A percentile compares a stretch with the other conserved stretches of the same genome.
phyloP scores from a whole-genome alignment of 2,329 filamentous ascomycete species.

The Tolypocladium ophioglossoides region DNA sequence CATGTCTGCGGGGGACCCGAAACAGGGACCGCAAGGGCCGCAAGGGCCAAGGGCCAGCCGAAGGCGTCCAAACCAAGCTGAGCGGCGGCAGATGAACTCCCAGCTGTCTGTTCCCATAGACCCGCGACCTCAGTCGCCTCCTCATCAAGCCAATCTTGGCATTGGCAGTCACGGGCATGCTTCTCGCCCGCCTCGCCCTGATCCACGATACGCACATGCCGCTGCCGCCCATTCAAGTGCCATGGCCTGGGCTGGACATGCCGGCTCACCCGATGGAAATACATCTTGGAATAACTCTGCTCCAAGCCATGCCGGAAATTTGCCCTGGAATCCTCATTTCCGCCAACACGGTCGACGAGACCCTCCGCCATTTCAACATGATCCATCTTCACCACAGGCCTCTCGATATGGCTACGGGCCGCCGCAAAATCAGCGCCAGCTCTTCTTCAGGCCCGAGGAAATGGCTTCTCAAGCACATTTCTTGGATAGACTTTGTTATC shows the following conservation, averaged over 20 bases:
- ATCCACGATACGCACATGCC: not conserved
- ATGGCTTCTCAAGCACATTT: constrained; percentile 35
- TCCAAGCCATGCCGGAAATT: not conserved
- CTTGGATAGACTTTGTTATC: constrained; percentile 36
- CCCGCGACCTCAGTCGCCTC: constrained; percentile 23
- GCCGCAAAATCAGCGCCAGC: constrained; percentile 19
- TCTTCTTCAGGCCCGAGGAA: constrained; percentile 31
- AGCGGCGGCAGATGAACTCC: constrained; percentile 51
- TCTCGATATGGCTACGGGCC: constrained; percentile 1
- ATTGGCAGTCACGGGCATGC: not conserved
- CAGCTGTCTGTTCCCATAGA: constrained; percentile 48
- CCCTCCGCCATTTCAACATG: constrained; percentile 11
- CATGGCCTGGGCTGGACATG: not conserved
- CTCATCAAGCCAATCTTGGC: not conserved
- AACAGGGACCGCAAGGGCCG: not conserved
- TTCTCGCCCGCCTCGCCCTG: not conserved
- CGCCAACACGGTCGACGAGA: not conserved
- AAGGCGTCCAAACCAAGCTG: constrained; percentile 51
- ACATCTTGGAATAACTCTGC: not conserved
- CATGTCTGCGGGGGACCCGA: not conserved
- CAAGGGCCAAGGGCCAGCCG: constrained; percentile 20
- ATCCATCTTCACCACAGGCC: constrained; percentile 10
- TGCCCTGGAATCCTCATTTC: not conserved
- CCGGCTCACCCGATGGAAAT: not conserved
- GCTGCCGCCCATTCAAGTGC: not conserved